Percentiles rank a stretch among this genome's conserved stretches.
phyloP scores from a whole-genome alignment of 2,329 filamentous ascomycete genomes.

The Fusarium oxysporum region DNA sequence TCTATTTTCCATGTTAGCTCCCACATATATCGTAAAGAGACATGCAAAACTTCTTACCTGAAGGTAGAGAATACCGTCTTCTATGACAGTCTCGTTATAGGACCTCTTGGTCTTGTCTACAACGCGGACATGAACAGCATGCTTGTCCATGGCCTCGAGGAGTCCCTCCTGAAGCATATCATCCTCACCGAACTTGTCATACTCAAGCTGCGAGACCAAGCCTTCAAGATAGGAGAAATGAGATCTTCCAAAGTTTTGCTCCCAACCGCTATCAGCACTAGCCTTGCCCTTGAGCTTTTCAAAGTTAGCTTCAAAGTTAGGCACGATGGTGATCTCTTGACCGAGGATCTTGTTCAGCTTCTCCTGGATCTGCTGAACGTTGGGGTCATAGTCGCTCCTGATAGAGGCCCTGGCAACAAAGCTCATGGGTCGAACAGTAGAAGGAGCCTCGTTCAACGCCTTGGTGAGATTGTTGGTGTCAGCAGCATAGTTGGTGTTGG shows the following conservation, averaged over 20 bases:
- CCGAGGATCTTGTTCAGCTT: slow-evolving; percentile 55
- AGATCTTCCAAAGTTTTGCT: slow-evolving; percentile 56
- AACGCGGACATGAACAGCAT: slow-evolving; percentile 58
- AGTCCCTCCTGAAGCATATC: slow-evolving; percentile 63
- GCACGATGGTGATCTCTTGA: slow-evolving; percentile 58
- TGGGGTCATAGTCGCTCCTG: slow-evolving; percentile 55
- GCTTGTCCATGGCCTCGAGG: slow-evolving; percentile 58
- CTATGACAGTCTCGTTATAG: slow-evolving; percentile 61
- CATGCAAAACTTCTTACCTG: slow-evolving; percentile 51
- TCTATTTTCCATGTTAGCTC: slow-evolving; percentile 42
- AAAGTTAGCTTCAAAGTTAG: slow-evolving; percentile 60
- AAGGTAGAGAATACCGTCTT: slow-evolving; percentile 63
- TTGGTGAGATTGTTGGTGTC: slow-evolving; percentile 52
- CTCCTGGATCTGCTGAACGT: slow-evolving; percentile 52
- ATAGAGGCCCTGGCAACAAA: slow-evolving; percentile 58
- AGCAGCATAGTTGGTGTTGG: slow-evolving; percentile 57
- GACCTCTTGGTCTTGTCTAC: slow-evolving; percentile 56
- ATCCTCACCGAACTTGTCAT: slow-evolving; percentile 60
- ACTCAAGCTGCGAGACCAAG: slow-evolving; percentile 55
- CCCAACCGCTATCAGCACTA: slow-evolving; percentile 53
- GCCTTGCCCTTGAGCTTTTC: slow-evolving; percentile 53
- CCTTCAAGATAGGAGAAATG: slow-evolving; percentile 58
- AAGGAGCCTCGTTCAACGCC: slow-evolving; percentile 60
- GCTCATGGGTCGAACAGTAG: slow-evolving; percentile 50
- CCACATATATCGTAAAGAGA: background rate